Evolutionary conservation across 1,284 basidiomycete species (phyloP).

Genomic region (Malassezia caprae): DNA sequence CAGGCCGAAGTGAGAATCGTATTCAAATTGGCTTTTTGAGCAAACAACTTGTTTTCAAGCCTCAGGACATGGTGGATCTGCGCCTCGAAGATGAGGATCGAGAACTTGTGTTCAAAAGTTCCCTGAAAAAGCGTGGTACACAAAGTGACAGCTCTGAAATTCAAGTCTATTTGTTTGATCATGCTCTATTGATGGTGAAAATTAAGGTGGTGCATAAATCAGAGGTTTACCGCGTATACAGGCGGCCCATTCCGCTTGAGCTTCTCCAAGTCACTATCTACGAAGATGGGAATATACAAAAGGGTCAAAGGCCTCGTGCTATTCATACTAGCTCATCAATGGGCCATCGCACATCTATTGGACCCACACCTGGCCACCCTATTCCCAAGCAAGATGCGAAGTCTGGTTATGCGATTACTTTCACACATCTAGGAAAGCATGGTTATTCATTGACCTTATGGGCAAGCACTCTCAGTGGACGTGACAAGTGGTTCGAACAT

Average conservation of each 20-base stretch:
- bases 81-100: slow-evolving; percentile 74
- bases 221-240: slow-evolving; percentile 87
- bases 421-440: slow-evolving; percentile 83
- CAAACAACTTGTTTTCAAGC: slow-evolving; percentile 73
- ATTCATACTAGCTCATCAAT: slow-evolving; percentile 52
- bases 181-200: slow-evolving; percentile 91
- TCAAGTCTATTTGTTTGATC: slow-evolving; percentile 90
- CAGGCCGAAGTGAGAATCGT: slow-evolving; percentile 80
- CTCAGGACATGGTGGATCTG: slow-evolving; percentile 75
- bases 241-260: slow-evolving; percentile 92
- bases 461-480: slow-evolving; percentile 73
- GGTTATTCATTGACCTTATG: slow-evolving; percentile 86
- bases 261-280: slow-evolving; percentile 73
- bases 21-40: slow-evolving; percentile 85
- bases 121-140: slow-evolving; percentile 68
- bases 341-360: slow-evolving; percentile 45
- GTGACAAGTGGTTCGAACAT: slow-evolving; percentile 88
- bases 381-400: slow-evolving; percentile 61
- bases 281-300: slow-evolving; percentile 55
- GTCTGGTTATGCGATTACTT: slow-evolving; percentile 81
- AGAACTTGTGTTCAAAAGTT: slow-evolving; percentile 87
- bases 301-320: slow-evolving; percentile 47
- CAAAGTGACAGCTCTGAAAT: slow-evolving; percentile 71
- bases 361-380: slow-evolving; percentile 32
- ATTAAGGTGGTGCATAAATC: slow-evolving; percentile 72